These are phyloP conservation scores for Aspergillus coremiiformis DNA, from an alignment of 495 filamentous ascomycete species.

Conservation along the genomic window DNA sequence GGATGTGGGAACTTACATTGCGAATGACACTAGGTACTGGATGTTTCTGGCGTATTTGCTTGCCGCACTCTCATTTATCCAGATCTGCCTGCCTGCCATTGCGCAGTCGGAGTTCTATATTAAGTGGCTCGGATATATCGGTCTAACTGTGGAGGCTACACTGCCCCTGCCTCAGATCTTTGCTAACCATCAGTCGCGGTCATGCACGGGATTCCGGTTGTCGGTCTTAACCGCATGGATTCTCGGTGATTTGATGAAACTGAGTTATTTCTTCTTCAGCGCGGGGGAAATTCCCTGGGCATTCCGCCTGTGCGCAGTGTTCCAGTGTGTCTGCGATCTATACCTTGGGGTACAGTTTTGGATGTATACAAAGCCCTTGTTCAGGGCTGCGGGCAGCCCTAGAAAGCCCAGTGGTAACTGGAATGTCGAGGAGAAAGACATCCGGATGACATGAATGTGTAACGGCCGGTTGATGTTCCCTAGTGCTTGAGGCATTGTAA, in stretches of 20 bases:
- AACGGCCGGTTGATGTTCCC: neutral
- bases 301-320: slow-evolving; percentile 87
- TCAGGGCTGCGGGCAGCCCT: slow-evolving; percentile 18
- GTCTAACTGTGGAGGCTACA: slow-evolving; percentile 82
- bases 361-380: slow-evolving; percentile 60
- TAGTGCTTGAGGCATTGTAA: slow-evolving; percentile 14
- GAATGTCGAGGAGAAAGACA: slow-evolving; percentile 36
- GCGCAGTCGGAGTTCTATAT: slow-evolving; percentile 60
- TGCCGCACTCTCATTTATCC: slow-evolving; percentile 55
- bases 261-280: slow-evolving; percentile 84
- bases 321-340: slow-evolving; percentile 80
- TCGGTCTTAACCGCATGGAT: slow-evolving; percentile 85
- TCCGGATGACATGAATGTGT: slow-evolving; percentile 33
- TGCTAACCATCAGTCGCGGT: slow-evolving; percentile 65
- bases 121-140: slow-evolving; percentile 65
- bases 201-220: slow-evolving; percentile 83
- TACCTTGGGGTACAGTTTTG: slow-evolving; percentile 81
- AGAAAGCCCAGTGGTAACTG: slow-evolving; percentile 19
- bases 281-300: slow-evolving; percentile 65
- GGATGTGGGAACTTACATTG: neutral
- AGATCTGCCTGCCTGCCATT: slow-evolving; percentile 62
- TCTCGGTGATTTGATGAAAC: slow-evolving; percentile 88
- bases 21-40: slow-evolving; percentile 62
- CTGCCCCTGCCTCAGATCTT: slow-evolving; percentile 87
- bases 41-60: slow-evolving; percentile 70